phyloP scores from a whole-genome alignment of 1,139 yeast genomes.

The Taphrina deformans region DNA sequence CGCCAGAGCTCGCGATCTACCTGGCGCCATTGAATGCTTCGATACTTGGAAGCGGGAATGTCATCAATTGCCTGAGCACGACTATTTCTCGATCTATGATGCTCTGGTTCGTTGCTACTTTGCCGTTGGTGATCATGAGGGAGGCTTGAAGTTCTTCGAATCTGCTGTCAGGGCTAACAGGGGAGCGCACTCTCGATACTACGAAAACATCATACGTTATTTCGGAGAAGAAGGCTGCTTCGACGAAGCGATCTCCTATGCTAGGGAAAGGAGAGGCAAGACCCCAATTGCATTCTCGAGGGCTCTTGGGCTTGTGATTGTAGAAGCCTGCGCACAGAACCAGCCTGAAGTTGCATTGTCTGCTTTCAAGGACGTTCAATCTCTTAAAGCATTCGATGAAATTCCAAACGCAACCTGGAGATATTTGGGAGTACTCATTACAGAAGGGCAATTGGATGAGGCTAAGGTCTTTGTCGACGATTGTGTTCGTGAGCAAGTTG shows the following conservation, averaged over 20 bases:
- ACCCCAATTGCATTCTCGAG: not conserved
- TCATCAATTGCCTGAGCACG: conserved; percentile 33
- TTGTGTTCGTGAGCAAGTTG: conserved; percentile 8
- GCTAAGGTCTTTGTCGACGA: not conserved
- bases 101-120: conserved; percentile 46
- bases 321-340: conserved; percentile 1
- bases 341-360: not conserved
- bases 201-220: not conserved
- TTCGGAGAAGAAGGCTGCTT: not conserved
- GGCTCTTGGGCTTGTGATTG: not conserved
- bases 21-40: conserved; percentile 38
- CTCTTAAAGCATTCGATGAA: not conserved
- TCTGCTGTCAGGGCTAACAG: not conserved
- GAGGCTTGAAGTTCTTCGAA: conserved; percentile 43
- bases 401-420: not conserved
- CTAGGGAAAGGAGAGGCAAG: too few relatives aligned
- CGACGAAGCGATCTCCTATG: not conserved
- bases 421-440: conserved; percentile 3
- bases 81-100: conserved; percentile 40
- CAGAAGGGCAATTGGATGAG: conserved; percentile 10
- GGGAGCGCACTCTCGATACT: not conserved
- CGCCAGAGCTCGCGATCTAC: conserved; percentile 34
- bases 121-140: conserved; percentile 40
- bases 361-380: not conserved
- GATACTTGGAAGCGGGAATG: conserved; percentile 38